Conservation (phyloP, 2,329 filamentous ascomycete species). For the Spiromastix sp. region DNA sequence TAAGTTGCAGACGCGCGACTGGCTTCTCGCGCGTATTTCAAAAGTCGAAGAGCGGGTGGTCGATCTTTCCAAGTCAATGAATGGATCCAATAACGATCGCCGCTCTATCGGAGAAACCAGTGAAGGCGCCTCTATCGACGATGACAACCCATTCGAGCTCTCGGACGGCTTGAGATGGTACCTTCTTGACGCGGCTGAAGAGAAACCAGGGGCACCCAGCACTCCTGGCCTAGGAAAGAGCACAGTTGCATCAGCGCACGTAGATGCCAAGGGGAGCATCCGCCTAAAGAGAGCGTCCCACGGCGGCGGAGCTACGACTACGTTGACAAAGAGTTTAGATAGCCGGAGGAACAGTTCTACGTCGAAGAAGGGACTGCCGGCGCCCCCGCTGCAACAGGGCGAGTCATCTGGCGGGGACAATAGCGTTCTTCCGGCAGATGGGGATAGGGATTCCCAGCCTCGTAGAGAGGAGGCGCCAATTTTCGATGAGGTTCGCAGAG, state of each 20-base stretch:
- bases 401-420: conserved; percentile 27
- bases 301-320: conserved; percentile 65
- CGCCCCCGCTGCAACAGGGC: conserved; percentile 19
- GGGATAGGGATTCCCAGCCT: conserved; percentile 21
- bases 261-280: conserved; percentile 69
- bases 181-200: conserved; percentile 83
- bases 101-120: conserved; percentile 39
- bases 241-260: conserved; percentile 77
- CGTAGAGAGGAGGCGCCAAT: conserved; percentile 30
- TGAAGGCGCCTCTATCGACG: conserved; percentile 54
- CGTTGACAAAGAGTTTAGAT: conserved; percentile 77
- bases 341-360: conserved; percentile 80
- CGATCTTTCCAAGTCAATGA: conserved; percentile 72
- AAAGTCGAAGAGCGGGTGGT: conserved; percentile 90
- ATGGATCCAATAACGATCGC: conserved; percentile 39
- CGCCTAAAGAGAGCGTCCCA: conserved; percentile 42
- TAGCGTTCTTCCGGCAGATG: conserved; percentile 25
- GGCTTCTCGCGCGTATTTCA: conserved; percentile 89
- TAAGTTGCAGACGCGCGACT: conserved; percentile 73
- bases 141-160: conserved; percentile 94
- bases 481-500: conserved; percentile 40
- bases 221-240: conserved; percentile 86
- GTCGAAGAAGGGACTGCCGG: conserved; percentile 58
- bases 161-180: conserved; percentile 96
- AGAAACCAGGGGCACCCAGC: conserved; percentile 83